A percentile compares a stretch with the other conserved stretches of the same genome.
phyloP scores from a whole-genome alignment of 192 early-diverging fungal genomes.

The Coemansia sp. region DNA sequence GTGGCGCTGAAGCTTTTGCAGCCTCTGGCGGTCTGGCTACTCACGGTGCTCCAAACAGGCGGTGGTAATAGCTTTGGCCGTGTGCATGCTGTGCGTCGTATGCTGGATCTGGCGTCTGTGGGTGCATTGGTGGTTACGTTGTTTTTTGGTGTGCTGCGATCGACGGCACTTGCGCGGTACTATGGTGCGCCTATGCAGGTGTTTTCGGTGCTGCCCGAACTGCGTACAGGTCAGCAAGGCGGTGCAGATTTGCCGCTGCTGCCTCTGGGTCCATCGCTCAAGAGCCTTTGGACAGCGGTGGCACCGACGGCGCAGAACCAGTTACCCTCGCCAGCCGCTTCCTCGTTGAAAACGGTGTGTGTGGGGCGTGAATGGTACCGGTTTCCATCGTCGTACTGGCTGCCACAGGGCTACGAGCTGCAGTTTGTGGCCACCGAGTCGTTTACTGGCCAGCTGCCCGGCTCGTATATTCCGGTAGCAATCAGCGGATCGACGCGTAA shows the following conservation, averaged over 20 bases:
- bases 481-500: conserved; percentile 9
- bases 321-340: background rate
- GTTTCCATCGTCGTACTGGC: conserved; percentile 88
- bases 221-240: background rate
- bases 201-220: conserved; percentile 54
- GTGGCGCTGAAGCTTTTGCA: conserved; percentile 56
- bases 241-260: conserved; percentile 21
- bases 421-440: conserved; percentile 67
- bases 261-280: conserved; percentile 22
- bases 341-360: conserved; percentile 60
- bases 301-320: background rate
- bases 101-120: conserved; percentile 21
- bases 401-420: conserved; percentile 69
- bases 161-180: conserved; percentile 61
- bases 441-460: conserved; percentile 82
- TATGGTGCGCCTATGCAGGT: conserved; percentile 70
- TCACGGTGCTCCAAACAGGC: background rate
- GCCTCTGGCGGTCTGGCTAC: conserved; percentile 36
- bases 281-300: conserved; percentile 1
- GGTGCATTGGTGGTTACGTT: conserved; percentile 45
- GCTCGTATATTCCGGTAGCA: conserved; percentile 55
- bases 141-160: conserved; percentile 64
- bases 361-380: conserved; percentile 94
- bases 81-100: conserved; percentile 4
- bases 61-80: background rate